Percentiles rank a stretch among this genome's conserved stretches.
Evolutionary conservation across 2,329 filamentous ascomycete species (phyloP).

Genomic region (Shiraia bambusicola): DNA sequence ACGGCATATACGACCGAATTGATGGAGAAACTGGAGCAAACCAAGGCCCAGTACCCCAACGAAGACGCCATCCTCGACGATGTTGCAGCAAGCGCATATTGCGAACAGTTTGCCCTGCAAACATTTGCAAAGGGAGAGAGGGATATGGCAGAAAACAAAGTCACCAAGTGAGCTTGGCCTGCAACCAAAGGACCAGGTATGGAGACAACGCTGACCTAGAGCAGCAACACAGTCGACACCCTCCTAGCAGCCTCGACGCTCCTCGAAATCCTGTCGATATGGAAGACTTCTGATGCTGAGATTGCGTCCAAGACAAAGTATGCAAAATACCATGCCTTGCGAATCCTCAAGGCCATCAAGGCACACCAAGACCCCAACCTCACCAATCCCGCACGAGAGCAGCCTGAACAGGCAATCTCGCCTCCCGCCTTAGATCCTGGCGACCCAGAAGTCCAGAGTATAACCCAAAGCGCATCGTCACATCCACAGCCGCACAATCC

Average conservation of each 20-base stretch:
- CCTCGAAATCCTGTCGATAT: constrained; percentile 83
- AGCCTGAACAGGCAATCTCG: constrained; percentile 37
- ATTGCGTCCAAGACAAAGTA: constrained; percentile 87
- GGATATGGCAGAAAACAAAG: constrained; percentile 78
- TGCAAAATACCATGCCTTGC: constrained; percentile 90
- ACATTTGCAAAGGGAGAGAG: constrained; percentile 83
- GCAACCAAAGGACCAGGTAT: background rate
- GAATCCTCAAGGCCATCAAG: constrained; percentile 88
- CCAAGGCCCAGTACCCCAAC: constrained; percentile 69
- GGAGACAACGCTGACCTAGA: constrained; percentile 11
- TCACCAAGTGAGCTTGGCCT: constrained; percentile 63
- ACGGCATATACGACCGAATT: constrained; percentile 77
- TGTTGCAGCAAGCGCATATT: constrained; percentile 81
- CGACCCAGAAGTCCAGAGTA: constrained; percentile 64
- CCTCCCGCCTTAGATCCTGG: constrained; percentile 59
- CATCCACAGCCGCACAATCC: constrained; percentile 16
- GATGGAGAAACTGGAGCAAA: constrained; percentile 89
- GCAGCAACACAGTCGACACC: constrained; percentile 86
- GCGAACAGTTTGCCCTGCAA: constrained; percentile 90
- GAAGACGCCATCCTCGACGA: constrained; percentile 88
- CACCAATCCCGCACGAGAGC: constrained; percentile 73
- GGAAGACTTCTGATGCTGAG: constrained; percentile 72
- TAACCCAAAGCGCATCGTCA: constrained; percentile 44
- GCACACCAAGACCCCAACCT: constrained; percentile 90
- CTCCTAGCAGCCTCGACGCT: constrained; percentile 93